Percentiles rank a stretch among this genome's conserved stretches.
Conservation (phyloP, 75 land plant species). For the Ceratopteris richardii region DNA sequence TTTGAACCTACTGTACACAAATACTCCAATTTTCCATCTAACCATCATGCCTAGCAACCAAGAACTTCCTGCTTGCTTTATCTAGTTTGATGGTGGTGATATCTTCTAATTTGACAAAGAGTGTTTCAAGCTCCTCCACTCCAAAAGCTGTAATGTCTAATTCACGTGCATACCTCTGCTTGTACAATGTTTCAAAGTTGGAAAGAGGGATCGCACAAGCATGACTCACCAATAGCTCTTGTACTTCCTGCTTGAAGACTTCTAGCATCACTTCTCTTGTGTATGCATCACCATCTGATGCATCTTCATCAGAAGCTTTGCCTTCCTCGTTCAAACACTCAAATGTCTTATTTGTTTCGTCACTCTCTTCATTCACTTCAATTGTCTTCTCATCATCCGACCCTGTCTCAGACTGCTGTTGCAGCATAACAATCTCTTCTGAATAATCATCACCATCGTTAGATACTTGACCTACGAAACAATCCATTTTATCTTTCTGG, state of each 20-base stretch:
- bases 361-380: conserved; percentile 1
- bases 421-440: neutral
- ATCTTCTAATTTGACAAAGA: conserved; percentile 62
- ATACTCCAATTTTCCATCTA: no score
- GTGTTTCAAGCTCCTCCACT: conserved; percentile 46
- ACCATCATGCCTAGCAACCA: conserved; percentile 17
- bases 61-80: conserved; percentile 31
- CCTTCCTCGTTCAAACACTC: neutral
- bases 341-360: neutral
- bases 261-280: conserved; percentile 24
- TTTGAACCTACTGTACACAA: no score
- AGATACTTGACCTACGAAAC: neutral
- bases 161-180: conserved; percentile 48
- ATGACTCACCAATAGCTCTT: conserved; percentile 83
- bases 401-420: conserved; percentile 29
- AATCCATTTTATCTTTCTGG: neutral
- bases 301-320: neutral
- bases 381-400: conserved; percentile 42
- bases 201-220: conserved; percentile 40
- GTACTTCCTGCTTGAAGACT: conserved; percentile 51
- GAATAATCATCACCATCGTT: conserved; percentile 3
- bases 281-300: conserved; percentile 9
- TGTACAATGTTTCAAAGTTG: conserved; percentile 44
- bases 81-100: conserved; percentile 53
- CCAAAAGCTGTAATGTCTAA: conserved; percentile 46